Evolutionary conservation across 2,329 filamentous ascomycete genomes (phyloP), one percentile per base, ranked within the genome.

Genomic region (Eutypella sp.): DNA sequence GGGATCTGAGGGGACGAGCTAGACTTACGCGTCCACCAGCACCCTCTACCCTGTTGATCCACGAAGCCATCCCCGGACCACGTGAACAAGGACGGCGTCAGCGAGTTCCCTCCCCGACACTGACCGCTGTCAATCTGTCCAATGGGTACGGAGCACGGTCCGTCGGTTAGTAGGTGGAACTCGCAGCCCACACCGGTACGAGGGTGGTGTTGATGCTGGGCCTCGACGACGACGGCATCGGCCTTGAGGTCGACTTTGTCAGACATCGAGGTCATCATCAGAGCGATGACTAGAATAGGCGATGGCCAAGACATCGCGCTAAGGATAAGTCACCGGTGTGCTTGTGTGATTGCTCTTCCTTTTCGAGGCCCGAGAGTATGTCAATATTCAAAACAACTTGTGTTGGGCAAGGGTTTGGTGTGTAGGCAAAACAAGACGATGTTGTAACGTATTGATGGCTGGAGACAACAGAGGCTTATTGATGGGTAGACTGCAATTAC

Each of bases 81-180:
- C 47, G 72, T 81, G 59, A 78, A 85, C 8, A 72, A 67, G 13
- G 71, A 72, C 40, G 70, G 57, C 4, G 65, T 51, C 11, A 78
- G 61, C 19, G 66, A 67, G 36, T 75, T 74, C 31, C 77, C 75
- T 38, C 83, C 71, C 41, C 80, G 73, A 56, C 74, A 76, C 65
- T 86, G 82, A 8, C 84, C 83, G 60, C 84, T 79, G 43, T 50
- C 56, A 31, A 86, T 69, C 59, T 86, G 76, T 10, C 79, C 81
- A 36, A 86, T 66, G 4, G 67, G 60, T n/a, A 81, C 79, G 24
- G 70, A 68, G 16, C 67, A 62, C 46, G 65, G 69, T 16, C 76
- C 76, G 31, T 67, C 67, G 29, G 76, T 73, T 4, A 66, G 70
- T 29, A 84, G 57, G 47, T 71, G 66, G 62, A 84, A 82, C 51